Evolutionary conservation across 1,284 basidiomycete genomes (phyloP), one percentile per base, ranked within the genome.

Genomic region (Baeospora myosura): DNA sequence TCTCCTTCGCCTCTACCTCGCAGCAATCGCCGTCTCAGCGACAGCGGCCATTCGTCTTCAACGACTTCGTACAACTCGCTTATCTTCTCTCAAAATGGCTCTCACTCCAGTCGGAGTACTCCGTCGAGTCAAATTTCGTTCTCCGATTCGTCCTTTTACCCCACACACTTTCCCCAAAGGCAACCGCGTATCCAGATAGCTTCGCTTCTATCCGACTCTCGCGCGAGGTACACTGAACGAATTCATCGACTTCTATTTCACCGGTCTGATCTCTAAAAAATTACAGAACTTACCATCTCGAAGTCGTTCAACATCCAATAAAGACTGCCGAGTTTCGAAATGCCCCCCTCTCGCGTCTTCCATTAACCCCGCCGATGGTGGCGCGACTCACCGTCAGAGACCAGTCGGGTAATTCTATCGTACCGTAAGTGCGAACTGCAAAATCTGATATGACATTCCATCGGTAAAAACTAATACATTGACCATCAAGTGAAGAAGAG

Each of bases 261-360:
- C n/a, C n/a, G 33, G 40, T 39, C 24, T 20, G 26, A 31, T 16
- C n/a, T 28, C 18, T 23, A 16, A 20, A 22, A n/a, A 11, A 20
- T 21, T 18, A 40, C 52, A 86, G 83, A 63, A 69, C 76, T 2
- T 89, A 88, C 57, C 72, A 78, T 38, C 73, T 89, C 7, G 78
- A 85, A 56, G 75, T 89, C 45, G 71, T 91, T 30, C 89, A 93
- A 56, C 80, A 90, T 45, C 89, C 89, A 16, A 68, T 76, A 49
- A 72, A 74, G 46, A 80, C 85, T 28, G 85, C 89, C 36, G 87
- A 88, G 57, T 91, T 89, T 64, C 80, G 83, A 32, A 65, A 72
- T 37, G 73, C 76, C 16, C 78, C 72, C 40, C 71, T 93, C 41
- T 90, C 87, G 41, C 80, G 89, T 38, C 63, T 93, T 32, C 87